Evolutionary conservation across 805 yeast genomes (phyloP), one percentile per base, ranked within the genome.

Genomic region (Candida maltosa): DNA sequence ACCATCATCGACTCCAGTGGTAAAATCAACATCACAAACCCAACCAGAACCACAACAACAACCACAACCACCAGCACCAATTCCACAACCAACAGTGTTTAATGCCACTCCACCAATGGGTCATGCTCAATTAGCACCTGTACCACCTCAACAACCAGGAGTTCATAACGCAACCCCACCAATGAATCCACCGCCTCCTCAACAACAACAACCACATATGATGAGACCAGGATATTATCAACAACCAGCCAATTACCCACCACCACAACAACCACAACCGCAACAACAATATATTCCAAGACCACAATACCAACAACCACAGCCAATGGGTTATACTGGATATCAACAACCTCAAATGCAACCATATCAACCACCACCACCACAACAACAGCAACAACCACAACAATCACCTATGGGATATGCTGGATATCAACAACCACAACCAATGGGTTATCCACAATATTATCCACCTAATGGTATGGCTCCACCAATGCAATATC

Each of bases 251-350:
- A n/a, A n/a, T n/a, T n/a, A n/a, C n/a, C n/a, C n/a, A n/a, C n/a
- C n/a, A n/a, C n/a, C n/a, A n/a, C n/a, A n/a, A n/a, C 29, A 11
- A 10, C n/a, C n/a, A 26, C 7, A 14, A 16, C 29, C 16, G 16
- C 26, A 29, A 12, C 26, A 18, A n/a, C 41, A 34, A 17, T 22
- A 31, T 16, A 20, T 30, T 21, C 38, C 42, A 4, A 38, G 34
- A 20, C 41, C 39, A 23, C 28, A 25, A 20, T 16, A 25, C 6
- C 17, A 21, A 26, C 29, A 26, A 14, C 10, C 29, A 7, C 31
- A 28, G 14, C 22, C 21, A n/a, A n/a, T n/a, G n/a, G n/a, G n/a
- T n/a, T n/a, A n/a, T n/a, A n/a, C n/a, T n/a, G n/a, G n/a, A n/a
- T n/a, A n/a, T n/a, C n/a, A n/a, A n/a, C n/a, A n/a, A n/a, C n/a